Evolutionary conservation across 495 filamentous ascomycete genomes (phyloP).

Genomic region (Cairneyella variabilis): DNA sequence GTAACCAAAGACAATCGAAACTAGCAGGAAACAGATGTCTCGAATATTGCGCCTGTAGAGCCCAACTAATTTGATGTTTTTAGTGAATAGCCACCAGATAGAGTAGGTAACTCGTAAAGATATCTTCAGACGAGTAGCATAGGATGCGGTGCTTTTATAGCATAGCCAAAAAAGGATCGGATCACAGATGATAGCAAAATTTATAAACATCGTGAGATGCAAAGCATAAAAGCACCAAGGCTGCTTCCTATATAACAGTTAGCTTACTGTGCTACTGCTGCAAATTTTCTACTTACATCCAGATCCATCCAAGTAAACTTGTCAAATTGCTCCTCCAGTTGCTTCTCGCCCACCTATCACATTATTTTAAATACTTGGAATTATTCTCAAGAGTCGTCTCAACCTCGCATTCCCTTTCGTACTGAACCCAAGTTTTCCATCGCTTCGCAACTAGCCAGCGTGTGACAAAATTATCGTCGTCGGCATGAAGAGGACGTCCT

Average conservation of each 20-base stretch:
- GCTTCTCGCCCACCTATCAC: conserved; percentile 73
- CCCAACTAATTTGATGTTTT: background rate
- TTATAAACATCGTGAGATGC: conserved; percentile 1
- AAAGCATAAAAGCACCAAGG: background rate
- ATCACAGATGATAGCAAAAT: conserved; percentile 1
- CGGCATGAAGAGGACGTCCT: conserved; percentile 68
- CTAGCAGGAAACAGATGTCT: background rate
- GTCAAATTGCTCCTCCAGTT: conserved; percentile 80
- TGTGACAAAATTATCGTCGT: conserved; percentile 82
- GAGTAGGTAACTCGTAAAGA: background rate
- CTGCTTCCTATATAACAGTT: background rate
- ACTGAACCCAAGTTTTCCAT: conserved; percentile 76
- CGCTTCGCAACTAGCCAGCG: conserved; percentile 71
- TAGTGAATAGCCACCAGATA: background rate
- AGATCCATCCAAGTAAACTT: conserved; percentile 65
- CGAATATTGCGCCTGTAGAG: background rate
- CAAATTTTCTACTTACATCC: conserved; percentile 49
- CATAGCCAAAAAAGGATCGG: background rate
- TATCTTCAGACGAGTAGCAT: background rate
- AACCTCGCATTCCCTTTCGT: conserved; percentile 66
- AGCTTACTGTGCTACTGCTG: background rate
- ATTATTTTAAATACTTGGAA: conserved; percentile 68
- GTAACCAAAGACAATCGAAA: background rate
- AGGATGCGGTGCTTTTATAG: background rate
- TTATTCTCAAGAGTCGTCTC: conserved; percentile 73